Conservation (phyloP, 2,329 filamentous ascomycete species). For the Leptographium radiaticola region DNA sequence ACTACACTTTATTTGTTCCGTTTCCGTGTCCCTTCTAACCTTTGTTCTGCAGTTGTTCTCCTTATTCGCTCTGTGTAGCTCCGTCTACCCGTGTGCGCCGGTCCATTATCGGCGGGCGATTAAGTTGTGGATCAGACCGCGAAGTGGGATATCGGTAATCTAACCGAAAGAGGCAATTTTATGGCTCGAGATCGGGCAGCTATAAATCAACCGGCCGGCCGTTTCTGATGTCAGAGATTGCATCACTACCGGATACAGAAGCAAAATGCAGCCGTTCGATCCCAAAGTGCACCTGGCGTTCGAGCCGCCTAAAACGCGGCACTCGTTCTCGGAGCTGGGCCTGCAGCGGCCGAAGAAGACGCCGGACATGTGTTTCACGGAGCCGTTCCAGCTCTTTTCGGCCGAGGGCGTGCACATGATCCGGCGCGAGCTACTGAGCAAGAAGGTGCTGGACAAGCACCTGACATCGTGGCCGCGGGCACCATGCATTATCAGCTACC, state of each 20-base stretch:
- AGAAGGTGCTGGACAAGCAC: conserved; percentile 1
- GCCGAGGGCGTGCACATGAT: conserved; percentile 1
- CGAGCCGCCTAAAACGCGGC: background rate
- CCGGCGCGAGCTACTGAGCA: background rate
- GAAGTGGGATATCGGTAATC: background rate
- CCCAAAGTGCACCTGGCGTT: background rate
- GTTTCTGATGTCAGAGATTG: background rate
- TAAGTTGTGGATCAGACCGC: background rate
- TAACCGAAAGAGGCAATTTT: background rate
- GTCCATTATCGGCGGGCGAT: too few relatives aligned
- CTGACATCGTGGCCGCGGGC: background rate
- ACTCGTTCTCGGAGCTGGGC: conserved; percentile 1
- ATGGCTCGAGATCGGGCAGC: background rate
- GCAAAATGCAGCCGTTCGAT: background rate
- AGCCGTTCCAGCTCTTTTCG: background rate
- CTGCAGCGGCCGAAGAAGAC: background rate
- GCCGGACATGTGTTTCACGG: conserved; percentile 1
- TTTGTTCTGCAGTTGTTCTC: too few relatives aligned
- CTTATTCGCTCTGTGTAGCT: too few relatives aligned
- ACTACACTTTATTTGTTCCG: too few relatives aligned
- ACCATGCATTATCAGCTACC: conserved; percentile 1
- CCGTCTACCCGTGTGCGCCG: too few relatives aligned
- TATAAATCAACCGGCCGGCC: background rate
- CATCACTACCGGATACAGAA: background rate
- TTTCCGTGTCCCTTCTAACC: too few relatives aligned